Evolutionary conservation across 805 yeast species (phyloP).

Genomic region (Starmera dryadoides): DNA sequence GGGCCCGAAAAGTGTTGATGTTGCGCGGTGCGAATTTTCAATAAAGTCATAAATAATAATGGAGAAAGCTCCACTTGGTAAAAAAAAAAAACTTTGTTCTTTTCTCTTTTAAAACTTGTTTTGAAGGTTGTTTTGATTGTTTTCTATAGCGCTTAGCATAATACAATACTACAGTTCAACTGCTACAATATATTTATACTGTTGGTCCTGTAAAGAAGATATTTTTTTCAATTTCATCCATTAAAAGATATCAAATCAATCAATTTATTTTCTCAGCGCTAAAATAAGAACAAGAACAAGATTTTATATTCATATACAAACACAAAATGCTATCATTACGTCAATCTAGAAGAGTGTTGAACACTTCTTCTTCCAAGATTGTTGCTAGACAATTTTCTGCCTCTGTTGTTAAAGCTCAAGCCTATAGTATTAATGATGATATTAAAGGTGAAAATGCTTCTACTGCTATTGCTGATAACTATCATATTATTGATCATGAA

Average conservation of each 20-base stretch:
- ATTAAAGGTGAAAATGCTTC: slow-evolving; percentile 46
- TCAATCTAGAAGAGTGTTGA: background rate
- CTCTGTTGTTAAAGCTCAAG: slow-evolving; percentile 13
- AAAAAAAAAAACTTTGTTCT: background rate
- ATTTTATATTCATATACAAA: background rate
- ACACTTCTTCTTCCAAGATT: background rate
- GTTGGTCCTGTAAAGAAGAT: too few relatives aligned
- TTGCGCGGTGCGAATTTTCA: background rate
- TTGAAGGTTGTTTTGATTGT: too few relatives aligned
- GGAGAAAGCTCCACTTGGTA: background rate
- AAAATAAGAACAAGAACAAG: background rate
- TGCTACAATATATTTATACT: too few relatives aligned
- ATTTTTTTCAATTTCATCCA: too few relatives aligned
- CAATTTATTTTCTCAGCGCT: too few relatives aligned
- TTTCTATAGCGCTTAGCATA: too few relatives aligned
- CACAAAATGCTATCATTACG: background rate
- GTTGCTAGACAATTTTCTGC: slow-evolving; percentile 14
- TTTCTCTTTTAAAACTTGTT: too few relatives aligned
- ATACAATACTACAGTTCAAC: too few relatives aligned
- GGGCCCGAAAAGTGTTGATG: slow-evolving; percentile 7
- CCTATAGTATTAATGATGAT: slow-evolving; percentile 29
- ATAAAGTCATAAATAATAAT: background rate
- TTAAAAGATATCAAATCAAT: too few relatives aligned
- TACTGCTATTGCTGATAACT: slow-evolving; percentile 53
- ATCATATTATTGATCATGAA: slow-evolving; percentile 93